Base-by-base conservation (phyloP, 176 grass and related monocot genomes). In the Carex kokanica region DNA sequence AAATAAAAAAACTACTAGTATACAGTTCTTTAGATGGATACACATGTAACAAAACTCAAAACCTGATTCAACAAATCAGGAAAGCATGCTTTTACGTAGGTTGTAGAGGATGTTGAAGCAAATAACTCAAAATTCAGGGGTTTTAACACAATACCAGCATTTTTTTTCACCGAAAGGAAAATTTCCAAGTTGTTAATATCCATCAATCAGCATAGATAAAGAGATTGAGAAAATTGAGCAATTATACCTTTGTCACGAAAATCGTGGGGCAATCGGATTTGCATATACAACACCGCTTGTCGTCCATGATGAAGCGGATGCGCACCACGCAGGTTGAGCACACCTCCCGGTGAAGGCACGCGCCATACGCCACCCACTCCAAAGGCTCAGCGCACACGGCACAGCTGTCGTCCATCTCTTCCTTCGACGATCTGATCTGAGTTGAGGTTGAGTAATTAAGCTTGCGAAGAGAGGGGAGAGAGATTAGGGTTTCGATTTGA, bases 251-350 rank as follows among this genome's bases (percentile, higher is more conserved):
- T 34, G 96, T 99, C 47, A 95, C 60, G 59, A 95, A 99, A 55
- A 95, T 83, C 68, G 54, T 67, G 47, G 91, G 43, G 86, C 91
- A 95, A 24, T 86, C 47, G 34, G 89, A 90, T 87, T 95, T 99
- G 89, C 96, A 99, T 79, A 95, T 95, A 89, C 96, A 99, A 84
- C 96, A 99, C 13, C 84, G 83, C 12, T 55, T 60, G 34, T 99
- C 93, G 18, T 83, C 77, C 52, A 99, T 47, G 64, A 99, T 86
- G 88, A 99, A 93, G 36, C 93, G 91, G 56, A 99, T 83, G 85
- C 93, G 96, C 61, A 89, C 91, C 56, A 99, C 91, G 80, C 93
- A 99, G 43, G 84, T 99, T 2, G 96, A 99, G 83, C 93, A 99
- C 32, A 99, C 96, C 78, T 95, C 96, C 38, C 91, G 91, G 82